These are phyloP conservation scores for Tulasnella sp. DNA, from an alignment of 768 basidiomycete genomes.

Conservation along the genomic window DNA sequence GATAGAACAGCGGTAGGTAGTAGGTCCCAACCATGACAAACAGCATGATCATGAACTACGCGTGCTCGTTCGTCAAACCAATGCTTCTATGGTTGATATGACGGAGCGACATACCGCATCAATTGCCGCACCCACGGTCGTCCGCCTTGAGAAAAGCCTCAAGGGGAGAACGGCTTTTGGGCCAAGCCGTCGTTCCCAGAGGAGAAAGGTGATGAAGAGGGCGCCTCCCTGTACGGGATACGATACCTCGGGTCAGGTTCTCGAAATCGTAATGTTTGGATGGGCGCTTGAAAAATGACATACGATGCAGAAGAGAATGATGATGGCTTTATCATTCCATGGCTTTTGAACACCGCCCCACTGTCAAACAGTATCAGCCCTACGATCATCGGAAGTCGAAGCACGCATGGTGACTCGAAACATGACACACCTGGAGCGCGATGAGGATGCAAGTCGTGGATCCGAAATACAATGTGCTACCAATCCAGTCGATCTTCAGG, in stretches of 20 bases:
- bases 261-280: constrained; percentile 22
- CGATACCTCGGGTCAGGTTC: neutral
- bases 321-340: constrained; percentile 28
- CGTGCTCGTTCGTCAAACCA: neutral
- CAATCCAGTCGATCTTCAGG: constrained; percentile 30
- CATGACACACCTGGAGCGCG: constrained; percentile 24
- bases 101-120: constrained; percentile 16
- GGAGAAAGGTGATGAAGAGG: constrained; percentile 23
- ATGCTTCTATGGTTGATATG: neutral
- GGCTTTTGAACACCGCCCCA: constrained; percentile 35
- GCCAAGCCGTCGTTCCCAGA: constrained; percentile 28
- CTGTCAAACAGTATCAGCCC: too few species aligned
- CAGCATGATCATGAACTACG: constrained; percentile 20
- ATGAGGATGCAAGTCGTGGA: constrained; percentile 29
- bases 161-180: constrained; percentile 30
- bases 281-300: neutral
- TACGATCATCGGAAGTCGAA: too few species aligned
- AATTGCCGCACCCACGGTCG: constrained; percentile 23
- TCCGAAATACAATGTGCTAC: constrained; percentile 27
- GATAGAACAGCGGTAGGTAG: constrained; percentile 27
- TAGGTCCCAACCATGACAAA: constrained; percentile 23
- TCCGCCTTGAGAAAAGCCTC: constrained; percentile 25
- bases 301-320: constrained; percentile 22
- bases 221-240: constrained; percentile 20
- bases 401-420: too few species aligned